Conservation (phyloP, 1,139 yeast genomes). For the Pneumocystis sp. region DNA sequence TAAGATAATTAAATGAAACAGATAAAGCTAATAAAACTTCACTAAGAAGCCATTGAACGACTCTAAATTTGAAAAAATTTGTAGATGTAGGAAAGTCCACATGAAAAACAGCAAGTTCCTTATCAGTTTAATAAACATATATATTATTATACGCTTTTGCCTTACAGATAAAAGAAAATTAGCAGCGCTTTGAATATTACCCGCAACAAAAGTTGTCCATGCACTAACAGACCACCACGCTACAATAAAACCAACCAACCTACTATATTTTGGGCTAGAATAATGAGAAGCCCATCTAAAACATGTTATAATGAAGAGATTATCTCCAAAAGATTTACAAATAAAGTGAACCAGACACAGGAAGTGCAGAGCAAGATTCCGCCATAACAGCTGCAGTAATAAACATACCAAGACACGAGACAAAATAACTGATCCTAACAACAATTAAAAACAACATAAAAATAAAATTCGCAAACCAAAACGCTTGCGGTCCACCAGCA, state of each 20-base stretch:
- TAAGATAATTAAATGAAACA: conserved; percentile 14
- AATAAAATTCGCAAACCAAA: conserved; percentile 12
- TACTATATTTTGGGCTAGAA: conserved; percentile 18
- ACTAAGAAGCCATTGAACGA: conserved; percentile 20
- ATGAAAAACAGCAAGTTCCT: conserved; percentile 18
- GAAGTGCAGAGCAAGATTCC: conserved; percentile 21
- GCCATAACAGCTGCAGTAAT: conserved; percentile 20
- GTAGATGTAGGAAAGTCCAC: conserved; percentile 15
- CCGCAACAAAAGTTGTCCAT: conserved; percentile 20
- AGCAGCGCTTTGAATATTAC: conserved; percentile 17
- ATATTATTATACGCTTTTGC: background rate
- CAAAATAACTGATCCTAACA: conserved; percentile 15
- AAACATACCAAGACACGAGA: conserved; percentile 16
- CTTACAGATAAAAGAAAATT: conserved; percentile 17
- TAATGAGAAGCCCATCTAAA: conserved; percentile 20
- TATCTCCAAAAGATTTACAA: conserved; percentile 2
- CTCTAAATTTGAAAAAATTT: conserved; percentile 18
- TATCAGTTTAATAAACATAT: background rate
- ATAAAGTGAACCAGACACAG: conserved; percentile 22
- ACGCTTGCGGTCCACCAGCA: conserved; percentile 21
- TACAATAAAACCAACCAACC: conserved; percentile 19
- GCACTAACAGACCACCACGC: conserved; percentile 22
- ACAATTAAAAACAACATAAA: background rate
- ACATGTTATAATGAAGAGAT: background rate
- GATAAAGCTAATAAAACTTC: conserved; percentile 17